Evolutionary conservation across 1,284 basidiomycete genomes (phyloP), one percentile per base, ranked within the genome.

Genomic region (Boletus smithii): DNA sequence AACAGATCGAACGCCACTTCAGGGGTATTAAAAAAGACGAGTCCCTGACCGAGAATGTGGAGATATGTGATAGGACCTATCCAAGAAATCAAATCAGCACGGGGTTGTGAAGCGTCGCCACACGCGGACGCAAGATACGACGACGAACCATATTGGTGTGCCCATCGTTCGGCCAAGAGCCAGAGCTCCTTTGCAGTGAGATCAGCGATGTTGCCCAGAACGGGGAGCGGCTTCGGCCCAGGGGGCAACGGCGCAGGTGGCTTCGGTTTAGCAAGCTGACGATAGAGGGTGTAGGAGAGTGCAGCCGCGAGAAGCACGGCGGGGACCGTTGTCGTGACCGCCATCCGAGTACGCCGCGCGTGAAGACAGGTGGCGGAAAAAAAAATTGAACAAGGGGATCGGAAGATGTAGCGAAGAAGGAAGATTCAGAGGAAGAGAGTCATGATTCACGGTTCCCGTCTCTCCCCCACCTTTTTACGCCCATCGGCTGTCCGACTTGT

Each of bases 51-150:
- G 31, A 85, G 71, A 22, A 86, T 65, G 56, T 83, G 77, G n/a
- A 88, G 64, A 57, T 85, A 83, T 5, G 80, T 76, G 53, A 88
- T 68, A 39, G 77, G 75, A 50, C 85, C 85, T 85, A 24, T 13
- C 11, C 8, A 16, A 7, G 18, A 23, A 23, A 3, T 11, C 4
- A 20, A n/a, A 31, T 31, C n/a, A 31, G n/a, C 8, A 24, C 23
- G 23, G n/a, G n/a, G n/a, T n/a, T n/a, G n/a, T 27, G 4, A 5
- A 32, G 31, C 29, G 31, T 16, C n/a, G n/a, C 16, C 31, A 27
- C 7, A 14, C 29, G 29, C 8, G 17, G 32, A 23, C 9, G 26
- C 8, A 22, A 4, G 26, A 34, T 14, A 17, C 16, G 24, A 13
- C 8, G 31, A 61, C 75, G 57, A 42, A 79, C 78, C 78, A 49